Percentiles rank a stretch among this genome's conserved stretches.
Conservation (phyloP, 371 early-diverging fungal genomes). For the Dichotomocladium elegans region DNA sequence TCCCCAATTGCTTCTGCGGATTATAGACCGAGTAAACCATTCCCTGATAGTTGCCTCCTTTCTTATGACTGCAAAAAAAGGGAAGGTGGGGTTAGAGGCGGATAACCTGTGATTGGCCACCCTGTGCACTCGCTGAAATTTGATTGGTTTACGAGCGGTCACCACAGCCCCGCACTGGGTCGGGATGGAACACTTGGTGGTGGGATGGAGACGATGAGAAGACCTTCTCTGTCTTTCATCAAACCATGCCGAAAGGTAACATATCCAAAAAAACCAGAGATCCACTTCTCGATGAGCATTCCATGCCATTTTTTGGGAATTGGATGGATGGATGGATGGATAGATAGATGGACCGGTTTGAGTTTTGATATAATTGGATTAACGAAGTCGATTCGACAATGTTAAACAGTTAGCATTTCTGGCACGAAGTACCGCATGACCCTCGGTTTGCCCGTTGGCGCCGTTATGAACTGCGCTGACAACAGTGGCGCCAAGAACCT, state of each 20-base stretch:
- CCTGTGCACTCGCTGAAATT: too few relatives aligned
- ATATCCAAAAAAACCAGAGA: neutral
- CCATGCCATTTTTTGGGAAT: too few relatives aligned
- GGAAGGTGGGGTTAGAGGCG: too few relatives aligned
- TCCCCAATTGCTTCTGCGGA: too few relatives aligned
- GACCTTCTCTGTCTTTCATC: conserved; percentile 3
- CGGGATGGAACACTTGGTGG: too few relatives aligned
- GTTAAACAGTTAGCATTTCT: conserved; percentile 52
- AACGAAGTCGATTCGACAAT: neutral
- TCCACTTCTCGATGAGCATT: neutral
- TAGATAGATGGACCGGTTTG: conserved; percentile 7
- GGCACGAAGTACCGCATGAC: conserved; percentile 98
- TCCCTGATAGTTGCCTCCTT: too few relatives aligned
- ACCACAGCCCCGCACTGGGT: too few relatives aligned
- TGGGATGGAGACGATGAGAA: too few relatives aligned
- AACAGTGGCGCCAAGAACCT: conserved; percentile 99
- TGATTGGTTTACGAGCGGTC: too few relatives aligned
- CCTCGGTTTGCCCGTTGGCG: conserved; percentile 97
- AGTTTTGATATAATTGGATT: neutral
- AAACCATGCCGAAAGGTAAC: conserved; percentile 8
- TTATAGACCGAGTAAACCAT: too few relatives aligned
- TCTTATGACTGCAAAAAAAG: too few relatives aligned
- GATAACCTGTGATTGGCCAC: too few relatives aligned
- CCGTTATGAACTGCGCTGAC: conserved; percentile 99
- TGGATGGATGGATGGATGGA: conserved; percentile 21